Conservation (phyloP, 1,139 yeast genomes). For the Arxiozyma slooffiae region DNA sequence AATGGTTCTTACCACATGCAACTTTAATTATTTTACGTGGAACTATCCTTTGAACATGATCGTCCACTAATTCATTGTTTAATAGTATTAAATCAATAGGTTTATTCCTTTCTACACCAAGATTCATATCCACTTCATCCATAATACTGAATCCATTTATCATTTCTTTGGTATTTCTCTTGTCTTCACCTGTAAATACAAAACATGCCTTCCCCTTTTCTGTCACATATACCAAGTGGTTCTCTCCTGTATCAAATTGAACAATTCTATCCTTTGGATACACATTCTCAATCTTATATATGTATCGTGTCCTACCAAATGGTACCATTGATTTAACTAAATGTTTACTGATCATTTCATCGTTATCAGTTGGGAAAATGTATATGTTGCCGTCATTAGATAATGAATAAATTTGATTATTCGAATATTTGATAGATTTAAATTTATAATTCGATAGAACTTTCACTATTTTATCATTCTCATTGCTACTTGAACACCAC, state of each 20-base stretch:
- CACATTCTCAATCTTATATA: not conserved
- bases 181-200: conserved; percentile 43
- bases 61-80: conserved; percentile 9
- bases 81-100: conserved; percentile 10
- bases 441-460: not conserved
- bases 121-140: conserved; percentile 18
- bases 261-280: conserved; percentile 39
- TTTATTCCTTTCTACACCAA: not conserved
- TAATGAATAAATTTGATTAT: conserved; percentile 1
- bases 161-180: conserved; percentile 30
- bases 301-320: not conserved
- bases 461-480: not conserved
- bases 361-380: not conserved
- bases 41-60: conserved; percentile 1
- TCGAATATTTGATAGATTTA: not conserved
- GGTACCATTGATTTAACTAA: not conserved
- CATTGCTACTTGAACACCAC: not conserved
- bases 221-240: conserved; percentile 57
- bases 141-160: conserved; percentile 83
- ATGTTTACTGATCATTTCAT: not conserved
- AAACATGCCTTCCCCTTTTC: conserved; percentile 56
- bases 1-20: conserved; percentile 67
- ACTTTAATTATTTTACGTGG: conserved; percentile 45
- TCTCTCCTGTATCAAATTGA: conserved; percentile 50
- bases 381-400: not conserved